Evolutionary conservation across 129 eudicot genomes (phyloP), one percentile per base, ranked within the genome.

Genomic region (Kitagawia praeruptora): DNA sequence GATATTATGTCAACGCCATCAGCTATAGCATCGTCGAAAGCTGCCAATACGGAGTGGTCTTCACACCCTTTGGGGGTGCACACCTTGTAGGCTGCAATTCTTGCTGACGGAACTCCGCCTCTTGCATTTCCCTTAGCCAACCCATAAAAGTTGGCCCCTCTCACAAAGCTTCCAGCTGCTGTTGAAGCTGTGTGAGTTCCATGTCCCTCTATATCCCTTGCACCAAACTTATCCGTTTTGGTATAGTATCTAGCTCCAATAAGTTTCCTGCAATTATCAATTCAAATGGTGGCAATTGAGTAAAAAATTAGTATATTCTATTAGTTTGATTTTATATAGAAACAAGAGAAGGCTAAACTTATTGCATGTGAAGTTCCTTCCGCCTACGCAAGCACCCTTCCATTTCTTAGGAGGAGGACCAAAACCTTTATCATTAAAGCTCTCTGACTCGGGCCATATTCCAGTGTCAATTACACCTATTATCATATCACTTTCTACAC

Each of bases 101-200:
- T 48, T 10, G 83, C 83, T 27, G 39, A 10, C 0, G 81, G 80
- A 7, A 76, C 83, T 14, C 83, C 83, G 0, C 86, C 86, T 42
- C 83, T 38, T 40, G 86, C 86, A 8, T 31, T 23, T 6, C 86
- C 86, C 27, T 44, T 6, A 16, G 74, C 86, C 38, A 83, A 6
- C 5, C 86, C 83, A 6, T 75, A 79, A 46, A n/a, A 80, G 66
- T 75, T 83, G 1, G 83, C 75, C 13, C 49, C 75, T 21, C 47
- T 23, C 40, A 82, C 76, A 11, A 77, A 67, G 2, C 44, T 14
- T 6, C 87, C 87, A 3, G 84, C 81, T 3, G 84, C 87, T 3
- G 82, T 81, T 10, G 84, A 80, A 23, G 87, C 76, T 1, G 87
- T 84, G 76, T 84, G 84, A 37, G 79, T 84, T 12, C 87, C 84